Conservation (phyloP, 2,329 filamentous ascomycete species). For the Colletotrichum higginsianum region DNA sequence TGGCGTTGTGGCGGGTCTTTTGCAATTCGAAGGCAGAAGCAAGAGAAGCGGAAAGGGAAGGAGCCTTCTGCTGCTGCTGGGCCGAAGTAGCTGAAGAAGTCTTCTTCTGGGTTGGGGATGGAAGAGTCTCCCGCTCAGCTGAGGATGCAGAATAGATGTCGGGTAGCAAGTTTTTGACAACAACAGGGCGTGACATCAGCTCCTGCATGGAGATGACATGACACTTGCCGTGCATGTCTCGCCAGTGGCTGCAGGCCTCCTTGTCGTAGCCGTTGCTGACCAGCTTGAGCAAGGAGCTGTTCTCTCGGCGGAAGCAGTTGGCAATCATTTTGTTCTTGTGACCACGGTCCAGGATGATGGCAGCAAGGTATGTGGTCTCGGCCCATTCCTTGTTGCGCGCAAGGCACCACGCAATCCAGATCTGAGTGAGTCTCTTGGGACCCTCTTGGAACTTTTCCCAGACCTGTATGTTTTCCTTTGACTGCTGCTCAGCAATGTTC, state of each 20-base stretch:
- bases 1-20: neutral
- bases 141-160: neutral
- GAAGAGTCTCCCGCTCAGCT: neutral
- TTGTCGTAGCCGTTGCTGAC: neutral
- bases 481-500: constrained; percentile 9
- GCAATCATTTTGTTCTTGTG: constrained; percentile 6
- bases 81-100: too few relatives aligned
- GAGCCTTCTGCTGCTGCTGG: too few relatives aligned
- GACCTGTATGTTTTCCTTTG: neutral
- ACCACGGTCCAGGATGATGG: constrained; percentile 5
- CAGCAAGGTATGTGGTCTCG: constrained; percentile 21
- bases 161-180: neutral
- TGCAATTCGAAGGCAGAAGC: neutral
- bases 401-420: constrained; percentile 37
- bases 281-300: constrained; percentile 3
- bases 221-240: constrained; percentile 26
- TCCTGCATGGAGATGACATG: constrained; percentile 24
- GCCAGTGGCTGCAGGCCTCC: constrained; percentile 18
- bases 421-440: neutral
- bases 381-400: neutral
- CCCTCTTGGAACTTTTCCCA: neutral
- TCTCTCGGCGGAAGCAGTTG: constrained; percentile 17
- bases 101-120: too few relatives aligned
- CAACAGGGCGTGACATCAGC: constrained; percentile 5
- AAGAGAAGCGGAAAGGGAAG: too few relatives aligned